Base-by-base conservation (phyloP, 371 early-diverging fungal species). In the Mucor ambiguus region DNA sequence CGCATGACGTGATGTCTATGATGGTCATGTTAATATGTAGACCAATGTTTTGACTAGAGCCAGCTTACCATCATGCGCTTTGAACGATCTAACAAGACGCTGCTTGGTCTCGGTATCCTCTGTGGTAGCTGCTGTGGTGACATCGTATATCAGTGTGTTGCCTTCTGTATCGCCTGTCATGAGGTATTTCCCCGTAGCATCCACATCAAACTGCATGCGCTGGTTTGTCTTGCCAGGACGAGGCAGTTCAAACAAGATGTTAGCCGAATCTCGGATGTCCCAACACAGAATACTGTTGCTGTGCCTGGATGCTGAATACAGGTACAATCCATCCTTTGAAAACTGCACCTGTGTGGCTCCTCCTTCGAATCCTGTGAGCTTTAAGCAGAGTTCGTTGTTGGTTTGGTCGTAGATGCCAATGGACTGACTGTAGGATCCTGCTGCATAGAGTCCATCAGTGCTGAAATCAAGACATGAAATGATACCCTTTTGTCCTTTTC, bases 191-290 rank as follows among this genome's bases (percentile, higher is more conserved):
- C 92, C 92, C 32, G 77, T 69, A 8, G 75, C 66, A 66, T 88
- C 89, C 0, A 92, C 61, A 66, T 89, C 89, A 77, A 92, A 92
- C 4, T 71, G 56, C n/a, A 90, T 73, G 20, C 92, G 77, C 69
- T 92, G 92, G 65, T 90, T 92, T 22, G 88, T 85, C 41, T 78
- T 80, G 0, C 87, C 87, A 11, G 73, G 70, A 8, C 92, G 72
- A 14, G 79, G 74, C 12, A 87, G 62, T 16, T 79, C 74, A 58
- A 74, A 82, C 30, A 90, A 58, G 0, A 86, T 71, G 24, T 87
- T 78, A 8, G 84, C 86, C 8, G 90, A 84, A 52, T 90, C 82
- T 10, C 92, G 83, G 41, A 90, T 85, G 76, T 92, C 92, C 91
- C 92, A 90, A 63, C 88, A 89, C 1, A 77, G 67, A 18, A 92